These are phyloP conservation scores for Corynascus novoguineensis DNA, from an alignment of 495 filamentous ascomycete species.

Conservation along the genomic window DNA sequence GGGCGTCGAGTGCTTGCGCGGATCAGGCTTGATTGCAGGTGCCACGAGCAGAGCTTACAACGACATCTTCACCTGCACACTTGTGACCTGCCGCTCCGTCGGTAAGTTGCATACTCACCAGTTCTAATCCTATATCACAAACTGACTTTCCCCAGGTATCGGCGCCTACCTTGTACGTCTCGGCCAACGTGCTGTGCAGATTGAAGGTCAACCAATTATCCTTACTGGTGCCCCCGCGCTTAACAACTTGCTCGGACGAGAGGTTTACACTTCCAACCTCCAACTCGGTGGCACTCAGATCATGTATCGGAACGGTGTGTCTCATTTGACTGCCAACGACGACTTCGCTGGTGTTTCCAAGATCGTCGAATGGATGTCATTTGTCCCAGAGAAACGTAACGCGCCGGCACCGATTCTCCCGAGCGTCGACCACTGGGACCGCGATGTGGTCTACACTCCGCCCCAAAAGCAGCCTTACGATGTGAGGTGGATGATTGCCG, in stretches of 20 bases:
- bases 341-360: constrained; percentile 97
- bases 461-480: constrained; percentile 88
- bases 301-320: constrained; percentile 99
- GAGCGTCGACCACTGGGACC: constrained; percentile 85
- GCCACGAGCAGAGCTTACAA: constrained; percentile 95
- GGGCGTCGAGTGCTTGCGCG: constrained; percentile 94
- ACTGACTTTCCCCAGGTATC: constrained; percentile 57
- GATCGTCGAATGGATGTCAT: constrained; percentile 97
- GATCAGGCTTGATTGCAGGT: constrained; percentile 96
- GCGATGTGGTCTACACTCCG: constrained; percentile 79
- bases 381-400: constrained; percentile 88
- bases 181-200: constrained; percentile 95
- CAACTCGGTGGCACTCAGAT: constrained; percentile 99
- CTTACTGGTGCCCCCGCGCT: constrained; percentile 94
- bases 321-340: constrained; percentile 95
- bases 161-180: constrained; percentile 97
- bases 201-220: constrained; percentile 98
- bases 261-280: constrained; percentile 98
- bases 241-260: constrained; percentile 95
- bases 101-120: constrained; percentile 43
- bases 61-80: constrained; percentile 97
- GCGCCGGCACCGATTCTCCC: constrained; percentile 83
- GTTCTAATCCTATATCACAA: not conserved
- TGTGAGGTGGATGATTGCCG: constrained; percentile 84
- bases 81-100: constrained; percentile 96